Evolutionary conservation across 305 asterid genomes (phyloP), one percentile per base, ranked within the genome.

Genomic region (Caryopteris hybrid): DNA sequence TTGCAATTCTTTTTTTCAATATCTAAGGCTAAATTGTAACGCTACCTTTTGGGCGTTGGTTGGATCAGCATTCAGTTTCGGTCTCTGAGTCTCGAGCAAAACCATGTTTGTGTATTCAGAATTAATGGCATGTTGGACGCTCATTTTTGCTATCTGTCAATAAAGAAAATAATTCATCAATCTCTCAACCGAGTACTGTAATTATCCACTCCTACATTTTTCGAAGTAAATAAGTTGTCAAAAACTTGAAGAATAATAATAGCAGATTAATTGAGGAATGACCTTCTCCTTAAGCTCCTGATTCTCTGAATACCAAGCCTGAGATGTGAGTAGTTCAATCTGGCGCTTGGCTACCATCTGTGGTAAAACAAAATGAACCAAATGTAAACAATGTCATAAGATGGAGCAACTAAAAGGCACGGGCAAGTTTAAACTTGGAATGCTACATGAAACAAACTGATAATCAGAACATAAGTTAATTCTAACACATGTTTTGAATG

Each of bases 271-370:
- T 39, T 12, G 45, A 69, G 52, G 73, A 76, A 52, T 29, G 22
- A 91, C 98, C 96, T 85, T 91, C 69, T 75, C 78, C 78, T 81
- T 79, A 70, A 91, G 92, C 74, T 86, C 94, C 72, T 66, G 81
- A 52, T 72, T 76, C 25, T 79, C 78, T 51, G 90, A 75, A 69
- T 72, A 76, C 96, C 97, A 90, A 56, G 95, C 89, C 80, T 83
- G 80, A 57, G 96, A 81, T 45, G 96, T 88, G 27, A 86, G 86
- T 73, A 82, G 71, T 74, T 81, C 83, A 54, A 78, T 78, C 50
- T 81, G 79, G 39, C 71, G 77, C 69, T 82, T 77, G 64, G 85
- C 83, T 51, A 68, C 67, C 43, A 83, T 77, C 87, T 83, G 79
- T 46, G 14, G 51, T 33, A 66, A 53, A 25, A 61, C 33, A 23